Percentiles rank a stretch among this genome's conserved stretches.
These are phyloP conservation scores for Bipolaris gigantea DNA, from an alignment of 2,329 filamentous ascomycete species.

Conservation along the genomic window DNA sequence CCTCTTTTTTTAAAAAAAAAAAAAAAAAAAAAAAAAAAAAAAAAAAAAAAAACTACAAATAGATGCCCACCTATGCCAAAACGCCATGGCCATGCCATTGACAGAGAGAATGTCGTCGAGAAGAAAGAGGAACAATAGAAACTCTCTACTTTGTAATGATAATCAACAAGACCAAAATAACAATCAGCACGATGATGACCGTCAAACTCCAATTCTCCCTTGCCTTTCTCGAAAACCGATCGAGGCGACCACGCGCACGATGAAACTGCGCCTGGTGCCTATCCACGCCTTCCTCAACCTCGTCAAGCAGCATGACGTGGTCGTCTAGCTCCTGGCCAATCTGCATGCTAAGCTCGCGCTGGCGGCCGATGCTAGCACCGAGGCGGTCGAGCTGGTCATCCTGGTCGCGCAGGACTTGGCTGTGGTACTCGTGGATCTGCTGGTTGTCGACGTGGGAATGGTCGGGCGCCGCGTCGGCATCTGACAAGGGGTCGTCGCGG, in stretches of 20 bases:
- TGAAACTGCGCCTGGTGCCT: conserved; percentile 76
- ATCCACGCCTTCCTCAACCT: conserved; percentile 81
- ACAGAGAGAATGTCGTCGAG: neutral
- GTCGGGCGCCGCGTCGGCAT: conserved; percentile 49
- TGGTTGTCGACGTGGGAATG: conserved; percentile 69
- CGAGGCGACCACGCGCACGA: conserved; percentile 71
- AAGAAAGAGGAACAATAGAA: neutral
- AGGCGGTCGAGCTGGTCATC: conserved; percentile 90
- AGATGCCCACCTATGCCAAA: neutral
- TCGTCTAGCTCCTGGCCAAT: conserved; percentile 95
- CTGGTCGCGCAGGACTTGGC: conserved; percentile 79
- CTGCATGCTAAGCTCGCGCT: conserved; percentile 90
- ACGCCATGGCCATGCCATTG: conserved; percentile 2
- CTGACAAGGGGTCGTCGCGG: conserved; percentile 64
- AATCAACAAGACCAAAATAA: conserved; percentile 80
- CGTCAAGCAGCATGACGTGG: conserved; percentile 86
- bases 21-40: too few species aligned
- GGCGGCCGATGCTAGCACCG: conserved; percentile 82
- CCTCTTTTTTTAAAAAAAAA: too few species aligned
- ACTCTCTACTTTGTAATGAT: conserved; percentile 55
- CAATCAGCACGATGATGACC: conserved; percentile 75
- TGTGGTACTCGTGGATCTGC: conserved; percentile 85
- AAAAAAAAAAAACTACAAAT: too few species aligned
- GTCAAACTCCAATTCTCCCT: conserved; percentile 88
- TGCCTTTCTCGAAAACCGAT: conserved; percentile 71